Conservation (phyloP, 1,139 yeast species). For the Pneumocystis jirovecii region DNA sequence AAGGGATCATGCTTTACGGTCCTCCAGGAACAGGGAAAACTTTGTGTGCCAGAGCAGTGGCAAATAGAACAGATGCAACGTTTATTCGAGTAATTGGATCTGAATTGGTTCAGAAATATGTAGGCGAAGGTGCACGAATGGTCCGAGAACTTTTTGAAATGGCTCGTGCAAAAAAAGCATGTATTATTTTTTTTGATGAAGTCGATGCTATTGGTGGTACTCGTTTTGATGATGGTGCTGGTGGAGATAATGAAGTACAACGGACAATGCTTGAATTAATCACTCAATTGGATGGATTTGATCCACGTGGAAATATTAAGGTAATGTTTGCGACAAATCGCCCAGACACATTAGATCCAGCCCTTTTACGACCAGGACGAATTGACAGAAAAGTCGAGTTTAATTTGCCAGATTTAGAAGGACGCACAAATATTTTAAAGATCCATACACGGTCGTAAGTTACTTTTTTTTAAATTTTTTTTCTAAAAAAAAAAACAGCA, state of each 20-base stretch:
- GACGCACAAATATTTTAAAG: constrained; percentile 91
- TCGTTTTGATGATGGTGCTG: constrained; percentile 97
- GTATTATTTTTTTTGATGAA: constrained; percentile 92
- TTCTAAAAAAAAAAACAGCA: constrained; percentile 27
- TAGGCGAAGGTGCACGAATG: constrained; percentile 99
- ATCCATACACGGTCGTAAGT: constrained; percentile 59
- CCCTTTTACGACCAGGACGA: constrained; percentile 93
- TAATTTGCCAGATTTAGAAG: constrained; percentile 89
- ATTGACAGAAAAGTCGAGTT: constrained; percentile 96
- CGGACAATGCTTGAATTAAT: constrained; percentile 97
- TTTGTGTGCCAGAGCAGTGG: constrained; percentile 94
- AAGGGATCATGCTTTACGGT: constrained; percentile 87
- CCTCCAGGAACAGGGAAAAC: constrained; percentile 99
- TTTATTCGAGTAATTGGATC: constrained; percentile 96
- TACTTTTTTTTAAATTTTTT: not conserved
- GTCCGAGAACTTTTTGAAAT: constrained; percentile 93
- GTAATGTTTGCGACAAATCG: constrained; percentile 98
- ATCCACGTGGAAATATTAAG: constrained; percentile 94
- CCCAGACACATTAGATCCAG: constrained; percentile 96
- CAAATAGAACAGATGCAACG: constrained; percentile 96
- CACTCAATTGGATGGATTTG: constrained; percentile 94
- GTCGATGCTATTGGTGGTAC: constrained; percentile 99
- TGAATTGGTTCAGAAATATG: constrained; percentile 92
- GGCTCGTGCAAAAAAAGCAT: constrained; percentile 97
- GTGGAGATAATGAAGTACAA: constrained; percentile 98